Conservation (phyloP, 768 basidiomycete genomes). For the Tulasnella sp. region DNA sequence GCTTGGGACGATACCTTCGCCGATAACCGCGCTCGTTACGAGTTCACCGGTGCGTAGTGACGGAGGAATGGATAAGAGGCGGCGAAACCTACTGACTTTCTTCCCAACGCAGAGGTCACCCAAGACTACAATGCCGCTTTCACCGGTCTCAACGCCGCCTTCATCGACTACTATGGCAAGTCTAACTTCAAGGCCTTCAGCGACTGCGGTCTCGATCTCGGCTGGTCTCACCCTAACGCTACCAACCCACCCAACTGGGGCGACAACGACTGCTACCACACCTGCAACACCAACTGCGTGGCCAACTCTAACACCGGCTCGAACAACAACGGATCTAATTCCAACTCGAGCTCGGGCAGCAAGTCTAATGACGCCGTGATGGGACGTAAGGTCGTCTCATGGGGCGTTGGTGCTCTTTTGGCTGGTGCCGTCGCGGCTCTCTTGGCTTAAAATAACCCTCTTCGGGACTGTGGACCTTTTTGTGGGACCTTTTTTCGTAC, state of each 20-base stretch:
- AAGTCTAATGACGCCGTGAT: background rate
- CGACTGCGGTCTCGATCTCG: slow-evolving; percentile 30
- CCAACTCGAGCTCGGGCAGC: too few relatives aligned
- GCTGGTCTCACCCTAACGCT: slow-evolving; percentile 25
- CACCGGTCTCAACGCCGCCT: slow-evolving; percentile 28
- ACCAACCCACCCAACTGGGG: slow-evolving; percentile 14
- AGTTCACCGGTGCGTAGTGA: slow-evolving; percentile 14
- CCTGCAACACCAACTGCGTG: slow-evolving; percentile 26
- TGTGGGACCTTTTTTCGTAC: background rate
- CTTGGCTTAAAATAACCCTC: slow-evolving; percentile 3
- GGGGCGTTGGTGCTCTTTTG: background rate
- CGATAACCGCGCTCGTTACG: slow-evolving; percentile 18
- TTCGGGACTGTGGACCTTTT: background rate
- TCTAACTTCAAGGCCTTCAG: slow-evolving; percentile 24
- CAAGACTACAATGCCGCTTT: slow-evolving; percentile 30
- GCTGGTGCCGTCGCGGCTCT: slow-evolving; percentile 3
- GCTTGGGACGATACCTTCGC: slow-evolving; percentile 28
- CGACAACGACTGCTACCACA: slow-evolving; percentile 28
- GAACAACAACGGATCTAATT: background rate
- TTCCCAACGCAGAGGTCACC: slow-evolving; percentile 11
- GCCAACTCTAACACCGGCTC: background rate
- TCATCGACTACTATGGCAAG: slow-evolving; percentile 24
- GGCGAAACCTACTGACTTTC: background rate
- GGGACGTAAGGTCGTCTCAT: background rate
- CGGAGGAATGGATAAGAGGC: background rate